Base-by-base conservation (phyloP, 2,329 filamentous ascomycete species). In the Hymenoscyphus albidus region DNA sequence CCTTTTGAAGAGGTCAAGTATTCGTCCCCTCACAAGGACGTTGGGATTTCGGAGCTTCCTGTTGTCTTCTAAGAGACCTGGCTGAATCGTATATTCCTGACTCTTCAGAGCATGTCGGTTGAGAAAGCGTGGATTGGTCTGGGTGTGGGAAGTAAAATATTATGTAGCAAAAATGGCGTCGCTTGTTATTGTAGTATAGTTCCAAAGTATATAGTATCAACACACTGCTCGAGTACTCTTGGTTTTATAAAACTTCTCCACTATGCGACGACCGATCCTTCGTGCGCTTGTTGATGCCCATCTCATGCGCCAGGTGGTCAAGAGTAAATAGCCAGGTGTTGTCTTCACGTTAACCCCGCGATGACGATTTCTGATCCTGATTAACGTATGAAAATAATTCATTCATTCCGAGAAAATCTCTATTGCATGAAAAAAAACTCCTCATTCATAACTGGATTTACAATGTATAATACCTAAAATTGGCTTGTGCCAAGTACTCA, bases 41-140 rank as follows among this genome's bases (percentile, higher is more conserved):
- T 81, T 1, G 78, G 79, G 0, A 76, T 81, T 35, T 66, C 70
- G 0, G 76, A 76, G 59, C 71, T 81, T 13, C 78, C 76, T 38
- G 65, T 70, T 58, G 58, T 67, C 5, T 70, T 69, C 40, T 68
- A 39, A 55, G 32, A n/a, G 16, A 2, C 10, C 27, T 60, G 16
- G 10, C 56, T 39, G n/a, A 18, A 58, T 39, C 38, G 10, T 32
- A n/a, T 55, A n/a, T n/a, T 39, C 31, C 40, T 44, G 40, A 44
- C 27, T 27, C 27, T 27, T 27, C 27, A 27, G 27, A 27, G 27
- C 3, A 27, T 27, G 27, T 27, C 27, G 27, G 27, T 27, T 27
- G 27, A 44, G 6, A 16, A 44, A 44, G 40, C 4, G 13, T 13
- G 5, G 5, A 44, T 44, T 16, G 40, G 14, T 44, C 14, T 44